These are phyloP conservation scores for Sporothrix phasma DNA, from an alignment of 2,329 filamentous ascomycete species.

Conservation along the genomic window DNA sequence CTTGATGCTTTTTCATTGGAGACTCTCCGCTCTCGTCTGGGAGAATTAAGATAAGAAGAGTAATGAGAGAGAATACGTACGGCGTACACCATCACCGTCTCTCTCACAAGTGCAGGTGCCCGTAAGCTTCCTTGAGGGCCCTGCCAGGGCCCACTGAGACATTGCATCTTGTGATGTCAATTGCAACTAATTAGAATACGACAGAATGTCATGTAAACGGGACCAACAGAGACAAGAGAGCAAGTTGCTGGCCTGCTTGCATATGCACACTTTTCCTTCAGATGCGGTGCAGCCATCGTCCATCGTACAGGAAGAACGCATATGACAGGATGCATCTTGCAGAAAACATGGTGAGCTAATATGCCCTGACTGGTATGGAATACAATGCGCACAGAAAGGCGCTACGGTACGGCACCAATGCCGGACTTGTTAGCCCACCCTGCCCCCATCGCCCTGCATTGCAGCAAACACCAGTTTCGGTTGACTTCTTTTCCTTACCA, in stretches of 20 bases:
- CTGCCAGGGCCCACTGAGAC: neutral
- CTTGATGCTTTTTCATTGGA: no score
- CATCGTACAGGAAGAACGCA: neutral
- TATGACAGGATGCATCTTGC: no score
- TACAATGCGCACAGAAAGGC: neutral
- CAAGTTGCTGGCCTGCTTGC: neutral
- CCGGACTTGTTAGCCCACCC: neutral
- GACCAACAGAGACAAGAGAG: neutral
- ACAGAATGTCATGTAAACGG: neutral
- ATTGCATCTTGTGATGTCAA: neutral
- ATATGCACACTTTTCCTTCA: neutral
- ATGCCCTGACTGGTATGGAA: neutral
- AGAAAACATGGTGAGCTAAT: neutral
- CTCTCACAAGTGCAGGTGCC: neutral
- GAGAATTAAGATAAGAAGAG: no score
- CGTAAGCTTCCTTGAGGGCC: neutral
- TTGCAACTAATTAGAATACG: neutral
- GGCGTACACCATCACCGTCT: no score
- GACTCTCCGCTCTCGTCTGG: no score
- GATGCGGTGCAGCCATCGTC: neutral
- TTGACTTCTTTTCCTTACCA: neutral
- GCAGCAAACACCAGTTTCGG: constrained; percentile 10
- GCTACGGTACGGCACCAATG: neutral
- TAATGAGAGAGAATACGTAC: no score
- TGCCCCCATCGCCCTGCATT: constrained; percentile 16